Base-by-base conservation (phyloP, 176 grass and related monocot species). In the Carex kokanica region DNA sequence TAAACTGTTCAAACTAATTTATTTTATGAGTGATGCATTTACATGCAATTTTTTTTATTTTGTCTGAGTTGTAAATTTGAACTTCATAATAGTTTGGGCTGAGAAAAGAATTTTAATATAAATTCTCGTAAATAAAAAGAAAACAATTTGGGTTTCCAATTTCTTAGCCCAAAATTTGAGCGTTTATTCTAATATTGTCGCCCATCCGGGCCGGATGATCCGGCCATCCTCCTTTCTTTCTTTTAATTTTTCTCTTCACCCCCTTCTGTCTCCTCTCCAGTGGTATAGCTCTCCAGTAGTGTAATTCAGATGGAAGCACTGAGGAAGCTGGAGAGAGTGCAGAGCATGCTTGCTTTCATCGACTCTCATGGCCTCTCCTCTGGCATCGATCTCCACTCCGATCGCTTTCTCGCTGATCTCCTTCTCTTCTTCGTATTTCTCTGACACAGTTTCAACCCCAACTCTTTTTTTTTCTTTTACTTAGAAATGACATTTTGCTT, bases 361-460 rank as follows among this genome's bases (percentile, higher is more conserved):
- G 78, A 84, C 2, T 79, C 87, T 3, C 75, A 86, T 38, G 87
- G 83, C 36, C 88, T 93, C 81, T 85, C 84, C 41, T n/a, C 43
- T 58, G 55, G 47, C 56, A 34, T 38, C 17, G 6, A 82, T 54
- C 25, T 8, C 15, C 64, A 10, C 53, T 70, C 74, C 80, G 84
- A 95, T 75, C 89, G 93, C 52, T 98, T 47, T 83, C 79, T 93
- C 84, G 92, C 91, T 27, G 84, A 90, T 55, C 91, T 98, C 83
- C 80, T 95, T 85, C 89, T 93, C 64, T 38, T 38, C 36, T 61
- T 98, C 79, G 96, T 93, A 81, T 24, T 32, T 67, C 13, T 51
- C 9, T 38, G 36, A 38, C 61, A 23, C 51, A 16, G 2, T 49
- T 63, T 25, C 8, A 68, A 68, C 15, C 32, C 29, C 15, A 34